A percentile compares a stretch with the other conserved stretches of the same genome.
phyloP scores from a whole-genome alignment of 345 rosid genomes.

The Aquilaria yunnanensis region DNA sequence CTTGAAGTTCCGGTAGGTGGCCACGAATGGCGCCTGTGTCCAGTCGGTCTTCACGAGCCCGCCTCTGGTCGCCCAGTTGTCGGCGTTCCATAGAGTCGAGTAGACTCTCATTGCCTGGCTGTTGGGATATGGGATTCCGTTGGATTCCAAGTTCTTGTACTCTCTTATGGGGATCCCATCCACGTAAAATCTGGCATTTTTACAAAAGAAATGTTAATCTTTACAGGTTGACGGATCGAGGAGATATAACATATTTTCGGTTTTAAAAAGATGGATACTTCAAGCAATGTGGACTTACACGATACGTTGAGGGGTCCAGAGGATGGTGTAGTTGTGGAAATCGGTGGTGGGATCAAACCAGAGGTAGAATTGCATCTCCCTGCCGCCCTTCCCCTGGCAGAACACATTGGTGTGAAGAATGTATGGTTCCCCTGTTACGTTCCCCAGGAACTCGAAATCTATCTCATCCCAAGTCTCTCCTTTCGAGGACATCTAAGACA shows the following conservation, averaged over 20 bases:
- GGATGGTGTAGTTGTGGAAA: conserved; percentile 9
- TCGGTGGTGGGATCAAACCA: conserved; percentile 8
- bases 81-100: conserved; percentile 12
- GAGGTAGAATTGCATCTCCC: conserved; percentile 8
- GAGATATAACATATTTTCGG: too few relatives aligned
- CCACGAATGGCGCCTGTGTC: conserved; percentile 7
- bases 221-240: too few relatives aligned
- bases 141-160: conserved; percentile 7
- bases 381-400: conserved; percentile 6
- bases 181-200: conserved; percentile 2
- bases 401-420: conserved; percentile 12
- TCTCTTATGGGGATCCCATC: conserved; percentile 11
- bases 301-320: conserved; percentile 9
- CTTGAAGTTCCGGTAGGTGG: conserved; percentile 6
- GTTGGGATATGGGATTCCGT: conserved; percentile 7
- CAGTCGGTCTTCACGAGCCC: conserved; percentile 11
- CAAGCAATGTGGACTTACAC: background rate
- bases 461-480: conserved; percentile 13
- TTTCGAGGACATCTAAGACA: conserved; percentile 3
- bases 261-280: too few relatives aligned
- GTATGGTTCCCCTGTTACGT: conserved; percentile 3
- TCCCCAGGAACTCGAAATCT: conserved; percentile 11
- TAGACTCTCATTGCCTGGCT: conserved; percentile 6
- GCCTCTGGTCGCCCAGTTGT: conserved; percentile 12
- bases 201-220: too few relatives aligned